Evolutionary conservation across 495 filamentous ascomycete species (phyloP), one percentile per base, ranked within the genome.

Genomic region (Tuber microsphaerosporum): DNA sequence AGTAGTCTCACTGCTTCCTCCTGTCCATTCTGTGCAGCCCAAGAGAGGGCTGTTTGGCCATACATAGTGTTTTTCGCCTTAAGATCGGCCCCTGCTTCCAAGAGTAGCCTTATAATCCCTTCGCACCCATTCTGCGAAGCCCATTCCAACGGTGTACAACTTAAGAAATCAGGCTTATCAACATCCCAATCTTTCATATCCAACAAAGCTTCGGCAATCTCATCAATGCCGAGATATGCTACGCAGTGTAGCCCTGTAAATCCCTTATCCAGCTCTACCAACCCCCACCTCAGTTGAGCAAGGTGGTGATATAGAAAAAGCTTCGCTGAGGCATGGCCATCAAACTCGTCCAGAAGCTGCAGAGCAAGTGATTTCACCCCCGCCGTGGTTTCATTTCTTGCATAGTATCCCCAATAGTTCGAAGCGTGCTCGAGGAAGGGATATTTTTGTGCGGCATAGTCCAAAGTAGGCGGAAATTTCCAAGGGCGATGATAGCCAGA

Each of bases 41-140:
- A n/a, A n/a, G n/a, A 79, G 2, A 83, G 74, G 22, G 86, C 82
- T 14, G 82, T 85, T 48, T 80, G 81, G 80, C 77, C 75, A 34
- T 76, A 65, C 1, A n/a, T 71, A 19, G 45, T 46, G 31, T 85
- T 75, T 68, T 51, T 80, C 37, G 61, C 56, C 26, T 81, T 65
- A 14, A 45, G 61, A 20, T 72, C 43, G 22, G 77, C 72, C 31
- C 72, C 79, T 37, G 65, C 70, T 0, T 70, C 73, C n/a, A 84
- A 69, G 5, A 85, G 73, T n/a, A n/a, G n/a, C n/a, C n/a, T n/a
- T n/a, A n/a, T n/a, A n/a, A n/a, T n/a, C n/a, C n/a, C n/a, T n/a
- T 79, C 74, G 48, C 84, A 75, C 10, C 82, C 82, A 14, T 76
- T 79, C 51, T 76, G 48, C 41, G 82, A 81, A 20, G 83, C 83